Conservation (phyloP, 148 eudicot species). For the Spergularia bocconei region DNA sequence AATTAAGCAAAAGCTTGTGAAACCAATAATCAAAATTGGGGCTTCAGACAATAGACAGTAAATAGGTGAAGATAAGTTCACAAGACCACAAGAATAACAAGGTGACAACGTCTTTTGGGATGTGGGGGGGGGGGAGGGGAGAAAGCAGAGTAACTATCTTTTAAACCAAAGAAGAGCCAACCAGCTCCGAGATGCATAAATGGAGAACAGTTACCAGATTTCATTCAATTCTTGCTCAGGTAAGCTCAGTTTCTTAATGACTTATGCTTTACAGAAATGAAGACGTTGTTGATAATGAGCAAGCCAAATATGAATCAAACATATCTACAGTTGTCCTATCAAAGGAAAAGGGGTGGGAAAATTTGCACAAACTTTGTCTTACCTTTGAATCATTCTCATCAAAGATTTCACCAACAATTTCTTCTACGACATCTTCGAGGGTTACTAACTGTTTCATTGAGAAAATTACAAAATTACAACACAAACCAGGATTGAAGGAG, state of each 20-base stretch:
- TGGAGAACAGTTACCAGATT: neutral
- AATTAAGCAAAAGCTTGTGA: neutral
- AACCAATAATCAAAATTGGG: neutral
- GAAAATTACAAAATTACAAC: slow-evolving; percentile 18
- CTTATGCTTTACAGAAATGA: neutral
- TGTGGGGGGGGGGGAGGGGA: too few species aligned
- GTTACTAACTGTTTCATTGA: slow-evolving; percentile 76
- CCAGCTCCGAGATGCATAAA: neutral
- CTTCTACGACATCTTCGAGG: slow-evolving; percentile 97
- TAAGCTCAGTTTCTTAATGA: neutral
- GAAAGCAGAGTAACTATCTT: neutral
- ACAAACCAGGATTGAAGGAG: neutral
- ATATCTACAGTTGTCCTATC: neutral
- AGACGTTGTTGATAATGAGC: neutral
- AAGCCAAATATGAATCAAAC: slow-evolving; percentile 1
- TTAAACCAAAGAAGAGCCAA: neutral
- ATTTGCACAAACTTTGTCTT: slow-evolving; percentile 5
- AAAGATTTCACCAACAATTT: slow-evolving; percentile 97
- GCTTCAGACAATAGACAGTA: neutral
- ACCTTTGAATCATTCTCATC: slow-evolving; percentile 98
- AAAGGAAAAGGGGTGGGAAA: neutral
- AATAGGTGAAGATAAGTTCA: neutral
- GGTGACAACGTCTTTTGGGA: neutral
- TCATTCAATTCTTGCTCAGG: neutral
- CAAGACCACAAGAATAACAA: neutral